These are phyloP conservation scores for Cyclotella baltica DNA, from an alignment of 108 stramenopile genomes.

Conservation along the genomic window DNA sequence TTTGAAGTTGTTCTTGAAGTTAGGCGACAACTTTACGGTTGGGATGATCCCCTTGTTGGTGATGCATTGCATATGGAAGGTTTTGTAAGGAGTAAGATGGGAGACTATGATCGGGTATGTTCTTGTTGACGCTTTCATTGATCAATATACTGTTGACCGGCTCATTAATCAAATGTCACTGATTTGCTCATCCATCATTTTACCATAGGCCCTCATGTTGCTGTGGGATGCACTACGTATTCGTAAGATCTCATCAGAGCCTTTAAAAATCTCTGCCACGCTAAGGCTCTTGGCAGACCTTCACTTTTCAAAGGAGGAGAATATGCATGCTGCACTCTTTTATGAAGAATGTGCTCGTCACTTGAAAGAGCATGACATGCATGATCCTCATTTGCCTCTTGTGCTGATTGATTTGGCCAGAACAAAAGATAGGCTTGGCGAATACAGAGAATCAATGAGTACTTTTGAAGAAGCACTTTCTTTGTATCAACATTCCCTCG, in stretches of 20 bases:
- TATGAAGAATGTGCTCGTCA: constrained; percentile 55
- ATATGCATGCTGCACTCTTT: constrained; percentile 50
- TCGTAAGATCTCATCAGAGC: constrained; percentile 42
- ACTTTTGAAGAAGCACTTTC: constrained; percentile 46
- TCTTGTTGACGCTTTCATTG: no score
- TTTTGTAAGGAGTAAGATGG: constrained; percentile 39
- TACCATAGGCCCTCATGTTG: constrained; percentile 47
- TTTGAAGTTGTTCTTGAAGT: constrained; percentile 48
- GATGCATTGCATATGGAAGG: constrained; percentile 55
- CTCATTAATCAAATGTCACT: no score
- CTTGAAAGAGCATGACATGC: constrained; percentile 49
- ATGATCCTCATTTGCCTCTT: constrained; percentile 46
- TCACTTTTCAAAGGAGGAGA: constrained; percentile 51
- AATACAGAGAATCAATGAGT: constrained; percentile 45
- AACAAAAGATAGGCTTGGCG: constrained; percentile 47
- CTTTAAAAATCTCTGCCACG: constrained; percentile 50
- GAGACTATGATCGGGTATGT: constrained; percentile 50
- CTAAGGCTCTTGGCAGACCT: constrained; percentile 43
- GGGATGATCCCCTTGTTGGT: constrained; percentile 55
- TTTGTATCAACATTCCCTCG: constrained; percentile 35
- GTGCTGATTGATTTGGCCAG: constrained; percentile 52
- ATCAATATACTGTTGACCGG: no score
- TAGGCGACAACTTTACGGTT: constrained; percentile 44
- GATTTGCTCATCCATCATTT: no score
- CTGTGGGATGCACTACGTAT: constrained; percentile 51